These are phyloP conservation scores for Urtica urens DNA, from an alignment of 306 rosid genomes.

Conservation along the genomic window DNA sequence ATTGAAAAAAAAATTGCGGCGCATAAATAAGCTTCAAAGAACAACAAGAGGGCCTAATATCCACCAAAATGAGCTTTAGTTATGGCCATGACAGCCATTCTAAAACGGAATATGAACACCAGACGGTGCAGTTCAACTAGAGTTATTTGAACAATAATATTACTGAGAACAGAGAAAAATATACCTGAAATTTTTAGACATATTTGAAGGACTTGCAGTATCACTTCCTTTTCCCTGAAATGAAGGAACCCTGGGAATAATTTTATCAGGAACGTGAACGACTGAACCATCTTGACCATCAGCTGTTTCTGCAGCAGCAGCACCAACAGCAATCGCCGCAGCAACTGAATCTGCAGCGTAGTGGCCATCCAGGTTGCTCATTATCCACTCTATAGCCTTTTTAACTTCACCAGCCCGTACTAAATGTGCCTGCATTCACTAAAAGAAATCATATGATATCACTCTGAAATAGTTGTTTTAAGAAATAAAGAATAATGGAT, in stretches of 20 bases:
- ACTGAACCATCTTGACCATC: constrained; percentile 45
- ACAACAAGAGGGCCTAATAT: neutral
- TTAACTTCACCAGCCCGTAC: constrained; percentile 95
- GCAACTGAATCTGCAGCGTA: constrained; percentile 95
- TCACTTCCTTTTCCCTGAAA: constrained; percentile 64
- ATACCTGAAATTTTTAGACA: constrained; percentile 89
- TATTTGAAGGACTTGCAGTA: constrained; percentile 59
- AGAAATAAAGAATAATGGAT: constrained; percentile 2
- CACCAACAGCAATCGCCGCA: constrained; percentile 84
- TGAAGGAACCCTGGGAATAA: constrained; percentile 34
- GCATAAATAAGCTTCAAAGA: no score
- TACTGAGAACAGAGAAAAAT: constrained; percentile 17
- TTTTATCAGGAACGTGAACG: constrained; percentile 45
- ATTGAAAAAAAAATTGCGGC: no score
- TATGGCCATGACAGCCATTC: no score
- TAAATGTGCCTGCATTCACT: constrained; percentile 99
- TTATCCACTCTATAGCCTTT: constrained; percentile 90
- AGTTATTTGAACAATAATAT: constrained; percentile 9
- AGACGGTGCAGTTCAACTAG: no score
- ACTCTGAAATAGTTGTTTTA: constrained; percentile 36
- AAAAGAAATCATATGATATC: constrained; percentile 72
- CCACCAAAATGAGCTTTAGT: no score
- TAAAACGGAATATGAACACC: no score
- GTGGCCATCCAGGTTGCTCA: constrained; percentile 82
- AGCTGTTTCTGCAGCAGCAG: constrained; percentile 56